Evolutionary conservation across 441 rosid genomes (phyloP).

Genomic region (Populus trichocarpa): DNA sequence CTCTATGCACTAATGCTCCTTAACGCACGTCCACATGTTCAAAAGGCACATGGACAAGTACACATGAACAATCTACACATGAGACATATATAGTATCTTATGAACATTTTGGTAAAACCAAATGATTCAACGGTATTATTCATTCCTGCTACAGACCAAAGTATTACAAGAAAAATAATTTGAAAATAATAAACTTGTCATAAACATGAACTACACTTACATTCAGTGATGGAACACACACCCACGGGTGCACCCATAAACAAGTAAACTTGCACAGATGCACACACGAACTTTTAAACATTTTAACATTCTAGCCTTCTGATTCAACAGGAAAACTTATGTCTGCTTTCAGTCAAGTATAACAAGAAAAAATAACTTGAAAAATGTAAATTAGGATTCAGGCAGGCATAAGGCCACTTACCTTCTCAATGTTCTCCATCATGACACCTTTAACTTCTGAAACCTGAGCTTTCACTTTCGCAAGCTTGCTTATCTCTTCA

Average conservation of each 20-base stretch:
- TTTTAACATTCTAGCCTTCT: not conserved
- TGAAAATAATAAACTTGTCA: not conserved
- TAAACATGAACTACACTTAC: not conserved
- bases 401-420: not conserved
- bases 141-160: not conserved
- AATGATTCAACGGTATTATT: not conserved
- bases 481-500: conserved; percentile 64
- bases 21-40: not conserved
- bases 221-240: not conserved
- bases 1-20: not conserved
- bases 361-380: not conserved
- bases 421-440: conserved; percentile 86
- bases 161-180: too few relatives aligned
- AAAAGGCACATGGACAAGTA: not conserved
- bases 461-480: conserved; percentile 26
- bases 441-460: conserved; percentile 80
- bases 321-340: not conserved
- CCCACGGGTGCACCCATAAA: not conserved
- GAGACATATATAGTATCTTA: not conserved
- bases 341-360: not conserved
- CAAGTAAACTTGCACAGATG: not conserved
- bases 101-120: not conserved
- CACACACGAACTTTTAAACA: not conserved
- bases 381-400: not conserved
- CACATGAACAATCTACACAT: not conserved